Evolutionary conservation across 306 rosid genomes (phyloP).

Genomic region (Malus asiatica): DNA sequence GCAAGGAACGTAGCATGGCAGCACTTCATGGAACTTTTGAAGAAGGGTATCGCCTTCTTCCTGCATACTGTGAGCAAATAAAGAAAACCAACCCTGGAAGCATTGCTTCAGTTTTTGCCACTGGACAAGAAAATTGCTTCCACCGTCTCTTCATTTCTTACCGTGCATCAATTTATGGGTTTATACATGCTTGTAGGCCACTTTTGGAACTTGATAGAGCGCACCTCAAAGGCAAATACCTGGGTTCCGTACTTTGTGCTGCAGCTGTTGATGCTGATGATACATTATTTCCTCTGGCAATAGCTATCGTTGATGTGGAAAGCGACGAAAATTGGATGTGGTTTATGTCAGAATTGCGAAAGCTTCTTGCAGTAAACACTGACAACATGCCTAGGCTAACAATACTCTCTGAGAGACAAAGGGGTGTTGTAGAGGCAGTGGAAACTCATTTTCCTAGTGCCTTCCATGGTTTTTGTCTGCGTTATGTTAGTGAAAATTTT

Average conservation of each 20-base stretch:
- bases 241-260: slow-evolving; percentile 83
- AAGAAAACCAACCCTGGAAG: slow-evolving; percentile 91
- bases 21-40: slow-evolving; percentile 99
- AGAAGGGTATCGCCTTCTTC: slow-evolving; percentile 92
- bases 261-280: slow-evolving; percentile 93
- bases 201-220: slow-evolving; percentile 92
- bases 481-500: slow-evolving; percentile 78
- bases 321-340: slow-evolving; percentile 99
- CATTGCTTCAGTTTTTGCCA: slow-evolving; percentile 86
- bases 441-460: slow-evolving; percentile 96
- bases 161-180: slow-evolving; percentile 90
- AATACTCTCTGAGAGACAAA: slow-evolving; percentile 82
- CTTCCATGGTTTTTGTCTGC: slow-evolving; percentile 87
- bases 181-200: slow-evolving; percentile 94
- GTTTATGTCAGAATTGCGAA: slow-evolving; percentile 95
- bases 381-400: slow-evolving; percentile 96
- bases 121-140: slow-evolving; percentile 86
- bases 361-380: slow-evolving; percentile 93
- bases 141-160: slow-evolving; percentile 80
- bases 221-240: slow-evolving; percentile 84
- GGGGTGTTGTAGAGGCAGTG: slow-evolving; percentile 75
- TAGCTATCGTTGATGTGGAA: slow-evolving; percentile 82
- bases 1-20: slow-evolving; percentile 99
- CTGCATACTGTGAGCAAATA: slow-evolving; percentile 86
- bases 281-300: slow-evolving; percentile 81